A percentile compares a stretch with the other conserved stretches of the same genome.
These are phyloP conservation scores for Dictyostelium purpureum DNA, from an alignment of 78 protist genomes.

Conservation along the genomic window DNA sequence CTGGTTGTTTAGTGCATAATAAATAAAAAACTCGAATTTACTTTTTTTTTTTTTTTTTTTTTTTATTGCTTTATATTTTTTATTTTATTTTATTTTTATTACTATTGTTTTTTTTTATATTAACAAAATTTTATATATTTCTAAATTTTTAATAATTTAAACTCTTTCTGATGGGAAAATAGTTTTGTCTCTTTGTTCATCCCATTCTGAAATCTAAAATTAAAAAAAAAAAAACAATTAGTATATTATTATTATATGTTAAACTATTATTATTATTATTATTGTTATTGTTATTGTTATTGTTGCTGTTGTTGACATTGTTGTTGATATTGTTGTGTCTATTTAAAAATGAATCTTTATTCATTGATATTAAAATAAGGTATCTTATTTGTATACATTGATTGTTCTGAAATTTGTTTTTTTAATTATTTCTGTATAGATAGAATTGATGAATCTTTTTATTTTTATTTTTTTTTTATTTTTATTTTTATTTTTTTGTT, in stretches of 20 bases:
- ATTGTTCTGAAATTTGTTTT: neutral
- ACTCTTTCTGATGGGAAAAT: conserved; percentile 68
- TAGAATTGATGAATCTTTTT: neutral
- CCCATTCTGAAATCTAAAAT: conserved; percentile 37
- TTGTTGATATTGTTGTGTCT: neutral
- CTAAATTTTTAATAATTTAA: conserved; percentile 10
- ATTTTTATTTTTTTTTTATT: neutral
- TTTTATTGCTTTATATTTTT: no score
- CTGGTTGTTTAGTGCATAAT: no score
- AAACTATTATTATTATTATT: neutral
- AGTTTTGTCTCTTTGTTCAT: conserved; percentile 12
- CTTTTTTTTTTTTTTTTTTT: no score
- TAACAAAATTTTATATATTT: no score
- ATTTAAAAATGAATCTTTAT: no score
- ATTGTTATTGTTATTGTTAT: neutral
- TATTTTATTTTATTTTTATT: no score
- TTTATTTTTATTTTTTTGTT: neutral
- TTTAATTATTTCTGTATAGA: neutral
- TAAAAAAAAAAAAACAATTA: neutral
- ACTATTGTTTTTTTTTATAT: no score
- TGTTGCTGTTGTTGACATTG: neutral
- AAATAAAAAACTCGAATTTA: no score
- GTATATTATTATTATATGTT: neutral
- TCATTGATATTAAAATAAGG: no score
- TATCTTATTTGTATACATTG: neutral